Conservation (phyloP, 2,329 filamentous ascomycete genomes). For the Hymenoscyphus repandus region DNA sequence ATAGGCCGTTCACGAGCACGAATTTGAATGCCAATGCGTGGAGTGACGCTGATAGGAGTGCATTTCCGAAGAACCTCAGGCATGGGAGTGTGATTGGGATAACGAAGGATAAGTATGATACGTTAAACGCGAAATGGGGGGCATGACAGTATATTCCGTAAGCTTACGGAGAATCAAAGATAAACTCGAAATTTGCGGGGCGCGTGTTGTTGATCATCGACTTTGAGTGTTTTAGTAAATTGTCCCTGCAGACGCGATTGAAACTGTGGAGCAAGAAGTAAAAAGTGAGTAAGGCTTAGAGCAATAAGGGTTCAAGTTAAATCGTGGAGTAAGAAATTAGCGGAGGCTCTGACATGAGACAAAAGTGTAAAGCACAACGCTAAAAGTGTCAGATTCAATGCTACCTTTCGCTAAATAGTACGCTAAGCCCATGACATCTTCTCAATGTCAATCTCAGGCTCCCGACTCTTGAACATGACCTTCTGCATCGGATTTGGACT, state of each 20-base stretch:
- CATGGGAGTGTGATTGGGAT: constrained; percentile 48
- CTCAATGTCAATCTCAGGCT: constrained; percentile 5
- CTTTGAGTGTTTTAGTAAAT: no score
- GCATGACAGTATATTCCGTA: not conserved
- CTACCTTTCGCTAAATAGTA: no score
- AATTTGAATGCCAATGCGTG: constrained; percentile 42
- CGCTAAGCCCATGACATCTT: no score
- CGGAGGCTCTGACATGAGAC: no score
- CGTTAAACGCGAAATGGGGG: constrained; percentile 36
- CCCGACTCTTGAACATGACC: constrained; percentile 10
- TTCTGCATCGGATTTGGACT: constrained; percentile 14
- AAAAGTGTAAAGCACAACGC: no score
- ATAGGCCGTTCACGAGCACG: constrained; percentile 43
- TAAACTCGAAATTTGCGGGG: not conserved
- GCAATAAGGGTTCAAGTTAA: no score
- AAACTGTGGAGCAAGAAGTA: no score
- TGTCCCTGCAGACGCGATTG: no score
- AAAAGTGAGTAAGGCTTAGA: no score
- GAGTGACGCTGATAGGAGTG: constrained; percentile 37
- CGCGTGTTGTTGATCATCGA: no score
- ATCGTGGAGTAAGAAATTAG: no score
- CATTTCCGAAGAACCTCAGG: constrained; percentile 43
- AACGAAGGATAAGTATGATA: constrained; percentile 38
- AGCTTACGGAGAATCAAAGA: not conserved
- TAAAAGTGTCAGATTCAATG: no score